phyloP scores from a whole-genome alignment of 2,329 filamentous ascomycete genomes.

The Clarireedia homoeocarpa region DNA sequence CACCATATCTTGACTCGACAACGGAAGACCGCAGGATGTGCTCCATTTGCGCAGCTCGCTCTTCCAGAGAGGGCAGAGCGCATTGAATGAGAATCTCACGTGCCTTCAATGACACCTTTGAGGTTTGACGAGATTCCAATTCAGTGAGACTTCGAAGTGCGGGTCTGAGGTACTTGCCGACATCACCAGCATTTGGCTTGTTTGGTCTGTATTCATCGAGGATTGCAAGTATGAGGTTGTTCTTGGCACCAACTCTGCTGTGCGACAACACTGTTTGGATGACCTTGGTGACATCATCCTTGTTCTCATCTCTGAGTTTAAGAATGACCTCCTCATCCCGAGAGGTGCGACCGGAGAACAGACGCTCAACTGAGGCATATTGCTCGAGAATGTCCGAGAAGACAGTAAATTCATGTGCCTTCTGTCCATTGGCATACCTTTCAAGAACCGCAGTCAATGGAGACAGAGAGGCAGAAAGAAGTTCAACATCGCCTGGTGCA shows the following conservation, averaged over 20 bases:
- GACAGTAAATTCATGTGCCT: conserved; percentile 79
- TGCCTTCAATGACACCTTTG: conserved; percentile 95
- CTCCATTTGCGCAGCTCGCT: conserved; percentile 94
- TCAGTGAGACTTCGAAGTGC: conserved; percentile 82
- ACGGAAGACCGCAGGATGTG: conserved; percentile 95
- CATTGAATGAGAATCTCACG: conserved; percentile 97
- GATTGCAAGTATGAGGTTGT: conserved; percentile 83
- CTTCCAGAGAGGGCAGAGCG: conserved; percentile 89
- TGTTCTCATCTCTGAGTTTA: conserved; percentile 90
- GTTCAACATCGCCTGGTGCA: conserved; percentile 59
- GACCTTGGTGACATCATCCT: conserved; percentile 79
- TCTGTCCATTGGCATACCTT: conserved; percentile 78
- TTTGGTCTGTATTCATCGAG: conserved; percentile 93
- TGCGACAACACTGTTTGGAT: conserved; percentile 89
- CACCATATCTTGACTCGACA: conserved; percentile 92
- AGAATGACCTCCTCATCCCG: conserved; percentile 93
- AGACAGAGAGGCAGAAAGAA: conserved; percentile 63
- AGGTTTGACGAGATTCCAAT: conserved; percentile 72
- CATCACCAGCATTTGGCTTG: conserved; percentile 80
- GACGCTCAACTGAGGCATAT: conserved; percentile 76
- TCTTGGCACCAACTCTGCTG: conserved; percentile 87
- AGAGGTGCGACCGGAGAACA: conserved; percentile 76
- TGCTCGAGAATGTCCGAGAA: conserved; percentile 72
- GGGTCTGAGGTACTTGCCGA: conserved; percentile 79
- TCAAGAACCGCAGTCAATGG: conserved; percentile 73